A percentile compares a stretch with the other conserved stretches of the same genome.
Evolutionary conservation across 345 rosid species (phyloP).

Genomic region (Abelmoschus esculentus): DNA sequence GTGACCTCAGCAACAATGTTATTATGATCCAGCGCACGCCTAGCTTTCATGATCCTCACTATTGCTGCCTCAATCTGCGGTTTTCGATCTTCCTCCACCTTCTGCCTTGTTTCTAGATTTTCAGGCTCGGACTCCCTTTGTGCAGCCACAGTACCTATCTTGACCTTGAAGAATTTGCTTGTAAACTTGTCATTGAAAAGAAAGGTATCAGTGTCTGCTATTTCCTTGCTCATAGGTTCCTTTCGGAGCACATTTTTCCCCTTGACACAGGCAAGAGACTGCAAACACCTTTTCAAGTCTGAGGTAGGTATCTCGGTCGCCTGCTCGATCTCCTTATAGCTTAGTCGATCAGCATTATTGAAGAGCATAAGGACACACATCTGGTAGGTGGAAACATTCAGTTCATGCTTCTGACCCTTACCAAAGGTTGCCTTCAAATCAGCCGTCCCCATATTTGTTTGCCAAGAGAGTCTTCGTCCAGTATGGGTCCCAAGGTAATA

Average conservation of each 20-base stretch:
- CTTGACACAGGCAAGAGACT: constrained; percentile 62
- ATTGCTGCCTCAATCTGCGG: constrained; percentile 71
- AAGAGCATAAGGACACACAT: constrained; percentile 70
- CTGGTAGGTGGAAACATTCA: constrained; percentile 67
- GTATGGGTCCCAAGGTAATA: constrained; percentile 67
- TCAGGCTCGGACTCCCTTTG: constrained; percentile 68
- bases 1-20: constrained; percentile 64
- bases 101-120: constrained; percentile 64
- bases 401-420: constrained; percentile 65
- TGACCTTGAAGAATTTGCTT: constrained; percentile 64
- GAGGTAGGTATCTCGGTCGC: constrained; percentile 57
- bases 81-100: constrained; percentile 75
- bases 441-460: constrained; percentile 72
- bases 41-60: constrained; percentile 71
- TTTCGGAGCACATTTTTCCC: constrained; percentile 61
- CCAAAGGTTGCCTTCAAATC: constrained; percentile 59
- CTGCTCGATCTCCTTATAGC: constrained; percentile 63
- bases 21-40: constrained; percentile 63
- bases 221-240: constrained; percentile 71
- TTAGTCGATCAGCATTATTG: constrained; percentile 47
- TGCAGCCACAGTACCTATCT: constrained; percentile 71
- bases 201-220: constrained; percentile 52
- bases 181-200: constrained; percentile 58
- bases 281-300: constrained; percentile 68
- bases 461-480: constrained; percentile 64